These are phyloP conservation scores for Chlorencoelia australis DNA, from an alignment of 2,329 filamentous ascomycete species.

Conservation along the genomic window DNA sequence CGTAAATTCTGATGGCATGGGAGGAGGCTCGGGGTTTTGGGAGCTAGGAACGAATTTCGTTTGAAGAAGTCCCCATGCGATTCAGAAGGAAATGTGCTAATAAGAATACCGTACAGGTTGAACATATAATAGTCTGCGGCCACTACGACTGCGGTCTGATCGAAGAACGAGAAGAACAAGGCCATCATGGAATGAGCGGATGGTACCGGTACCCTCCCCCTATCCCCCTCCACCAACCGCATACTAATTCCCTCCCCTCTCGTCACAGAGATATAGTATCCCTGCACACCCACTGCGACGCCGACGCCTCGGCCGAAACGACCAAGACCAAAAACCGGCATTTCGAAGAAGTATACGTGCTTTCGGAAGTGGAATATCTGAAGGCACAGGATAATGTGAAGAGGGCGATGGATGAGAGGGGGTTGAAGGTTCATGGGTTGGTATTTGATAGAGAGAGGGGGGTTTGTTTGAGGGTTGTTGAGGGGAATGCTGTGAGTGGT, in stretches of 20 bases:
- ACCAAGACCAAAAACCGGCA: slow-evolving; percentile 36
- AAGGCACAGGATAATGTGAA: slow-evolving; percentile 48
- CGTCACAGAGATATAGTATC: slow-evolving; percentile 15
- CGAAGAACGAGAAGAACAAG: slow-evolving; percentile 32
- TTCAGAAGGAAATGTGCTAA: background rate
- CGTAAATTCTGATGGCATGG: too few species aligned
- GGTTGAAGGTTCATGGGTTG: slow-evolving; percentile 50
- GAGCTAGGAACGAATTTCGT: too few species aligned
- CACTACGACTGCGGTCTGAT: slow-evolving; percentile 45
- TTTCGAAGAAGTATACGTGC: slow-evolving; percentile 54
- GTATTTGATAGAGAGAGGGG: slow-evolving; percentile 50
- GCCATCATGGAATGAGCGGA: slow-evolving; percentile 42
- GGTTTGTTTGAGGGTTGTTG: slow-evolving; percentile 40
- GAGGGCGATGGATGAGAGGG: slow-evolving; percentile 48
- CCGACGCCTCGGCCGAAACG: slow-evolving; percentile 1
- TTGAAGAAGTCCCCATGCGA: too few species aligned
- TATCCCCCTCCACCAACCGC: background rate
- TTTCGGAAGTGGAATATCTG: slow-evolving; percentile 44
- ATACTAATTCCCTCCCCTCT: background rate
- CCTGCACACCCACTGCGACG: slow-evolving; percentile 13
- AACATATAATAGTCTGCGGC: slow-evolving; percentile 45
- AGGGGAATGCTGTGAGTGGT: slow-evolving; percentile 26
- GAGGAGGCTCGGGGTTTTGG: too few species aligned
- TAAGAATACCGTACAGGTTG: slow-evolving; percentile 29
- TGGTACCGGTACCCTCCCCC: slow-evolving; percentile 38